phyloP scores from a whole-genome alignment of 768 basidiomycete genomes.

The Tylopilus balloui region DNA sequence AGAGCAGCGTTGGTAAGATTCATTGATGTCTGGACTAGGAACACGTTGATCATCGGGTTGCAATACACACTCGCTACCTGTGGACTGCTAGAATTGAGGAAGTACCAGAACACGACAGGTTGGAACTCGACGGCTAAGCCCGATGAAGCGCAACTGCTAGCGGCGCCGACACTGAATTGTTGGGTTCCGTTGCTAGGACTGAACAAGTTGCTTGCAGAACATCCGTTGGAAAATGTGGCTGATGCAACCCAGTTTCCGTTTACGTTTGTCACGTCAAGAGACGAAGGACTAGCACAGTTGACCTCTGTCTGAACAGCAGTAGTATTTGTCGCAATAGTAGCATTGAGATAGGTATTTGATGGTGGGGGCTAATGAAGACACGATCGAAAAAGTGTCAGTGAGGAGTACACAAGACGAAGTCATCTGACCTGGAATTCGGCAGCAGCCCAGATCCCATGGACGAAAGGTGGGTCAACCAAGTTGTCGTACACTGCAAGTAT shows the following conservation, averaged over 20 bases:
- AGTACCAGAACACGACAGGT: slow-evolving; percentile 71
- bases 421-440: slow-evolving; percentile 45
- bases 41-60: slow-evolving; percentile 43
- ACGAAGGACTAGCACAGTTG: slow-evolving; percentile 44
- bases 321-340: slow-evolving; percentile 48
- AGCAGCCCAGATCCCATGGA: slow-evolving; percentile 48
- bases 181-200: slow-evolving; percentile 34
- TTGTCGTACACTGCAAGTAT: slow-evolving; percentile 30
- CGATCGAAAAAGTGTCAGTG: background rate
- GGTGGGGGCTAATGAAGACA: slow-evolving; percentile 37
- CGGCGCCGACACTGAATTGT: slow-evolving; percentile 49
- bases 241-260: slow-evolving; percentile 35
- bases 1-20: slow-evolving; percentile 43
- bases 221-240: slow-evolving; percentile 48
- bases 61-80: slow-evolving; percentile 56
- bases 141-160: slow-evolving; percentile 29
- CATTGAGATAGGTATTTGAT: slow-evolving; percentile 42
- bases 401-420: background rate
- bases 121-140: slow-evolving; percentile 37
- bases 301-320: slow-evolving; percentile 42
- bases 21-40: slow-evolving; percentile 40
- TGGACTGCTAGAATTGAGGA: slow-evolving; percentile 33
- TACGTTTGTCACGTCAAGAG: slow-evolving; percentile 22
- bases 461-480: slow-evolving; percentile 56
- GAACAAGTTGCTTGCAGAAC: slow-evolving; percentile 37